Evolutionary conservation across 1,284 basidiomycete genomes (phyloP).

Genomic region (Heterobasidion occidentale): DNA sequence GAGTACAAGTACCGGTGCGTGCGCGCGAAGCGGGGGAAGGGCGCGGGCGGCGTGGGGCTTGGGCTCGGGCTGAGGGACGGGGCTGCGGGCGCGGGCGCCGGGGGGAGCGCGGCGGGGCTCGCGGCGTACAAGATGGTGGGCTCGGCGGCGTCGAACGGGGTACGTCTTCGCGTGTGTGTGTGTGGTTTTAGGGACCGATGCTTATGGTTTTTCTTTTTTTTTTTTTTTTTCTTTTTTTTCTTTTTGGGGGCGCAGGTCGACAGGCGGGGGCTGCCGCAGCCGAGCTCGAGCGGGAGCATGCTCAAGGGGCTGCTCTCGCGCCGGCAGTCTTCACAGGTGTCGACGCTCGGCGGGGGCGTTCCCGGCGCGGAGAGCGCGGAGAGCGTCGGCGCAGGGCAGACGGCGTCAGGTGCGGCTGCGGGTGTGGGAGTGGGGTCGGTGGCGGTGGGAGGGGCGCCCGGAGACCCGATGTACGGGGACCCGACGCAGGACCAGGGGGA

Average conservation of each 20-base stretch:
- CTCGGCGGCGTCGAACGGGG: conserved; percentile 73
- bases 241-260: conserved; percentile 48
- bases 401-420: not conserved
- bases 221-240: not conserved
- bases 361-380: conserved; percentile 12
- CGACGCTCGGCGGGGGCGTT: conserved; percentile 25
- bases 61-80: conserved; percentile 34
- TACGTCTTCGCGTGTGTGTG: conserved; percentile 29
- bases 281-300: conserved; percentile 69
- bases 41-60: conserved; percentile 24
- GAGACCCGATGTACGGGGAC: conserved; percentile 73
- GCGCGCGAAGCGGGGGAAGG: conserved; percentile 57
- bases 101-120: conserved; percentile 29
- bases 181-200: not conserved
- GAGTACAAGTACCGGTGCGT: conserved; percentile 86
- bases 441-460: not conserved
- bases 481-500: conserved; percentile 74
- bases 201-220: not conserved
- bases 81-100: conserved; percentile 21
- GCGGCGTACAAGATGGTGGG: conserved; percentile 75
- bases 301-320: conserved; percentile 81
- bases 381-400: conserved; percentile 14
- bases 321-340: conserved; percentile 78
- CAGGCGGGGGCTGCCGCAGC: conserved; percentile 74
- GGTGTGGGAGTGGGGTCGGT: not conserved